Conservation (phyloP, 1,139 yeast species). For the Hemisphaericaspora subhashii region DNA sequence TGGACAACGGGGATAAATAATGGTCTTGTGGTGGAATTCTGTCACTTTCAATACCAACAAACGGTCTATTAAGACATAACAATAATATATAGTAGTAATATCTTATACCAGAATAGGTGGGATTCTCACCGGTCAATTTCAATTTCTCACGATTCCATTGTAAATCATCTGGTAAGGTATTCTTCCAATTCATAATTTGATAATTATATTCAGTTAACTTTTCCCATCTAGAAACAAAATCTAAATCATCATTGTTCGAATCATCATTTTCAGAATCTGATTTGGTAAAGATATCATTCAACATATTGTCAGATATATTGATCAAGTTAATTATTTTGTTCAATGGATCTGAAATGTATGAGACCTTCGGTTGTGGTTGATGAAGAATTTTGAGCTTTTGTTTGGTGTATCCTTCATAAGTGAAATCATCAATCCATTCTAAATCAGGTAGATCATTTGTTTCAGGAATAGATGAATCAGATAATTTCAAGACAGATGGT, state of each 20-base stretch:
- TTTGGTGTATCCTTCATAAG: constrained; percentile 30
- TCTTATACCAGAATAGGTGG: constrained; percentile 51
- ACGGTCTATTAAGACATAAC: constrained; percentile 60
- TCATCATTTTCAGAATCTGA: constrained; percentile 26
- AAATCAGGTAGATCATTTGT: constrained; percentile 62
- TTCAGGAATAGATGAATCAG: constrained; percentile 62
- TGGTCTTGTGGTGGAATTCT: constrained; percentile 11
- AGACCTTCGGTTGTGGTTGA: constrained; percentile 10
- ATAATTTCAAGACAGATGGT: constrained; percentile 54
- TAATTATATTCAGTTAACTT: constrained; percentile 44
- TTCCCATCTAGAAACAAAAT: constrained; percentile 36
- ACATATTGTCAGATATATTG: constrained; percentile 53
- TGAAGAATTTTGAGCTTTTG: constrained; percentile 11
- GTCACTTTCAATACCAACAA: constrained; percentile 35
- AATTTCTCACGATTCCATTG: constrained; percentile 50
- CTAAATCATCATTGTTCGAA: constrained; percentile 29
- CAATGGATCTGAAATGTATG: constrained; percentile 49
- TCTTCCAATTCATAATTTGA: constrained; percentile 53
- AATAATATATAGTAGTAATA: constrained; percentile 59
- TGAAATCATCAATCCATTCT: constrained; percentile 53
- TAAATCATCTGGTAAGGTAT: constrained; percentile 46
- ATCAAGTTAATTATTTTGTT: constrained; percentile 50
- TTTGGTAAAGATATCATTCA: constrained; percentile 52
- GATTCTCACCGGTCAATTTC: constrained; percentile 46
- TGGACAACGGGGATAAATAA: constrained; percentile 30